Evolutionary conservation across 768 basidiomycete species (phyloP).

Genomic region (Suillus alpinus): DNA sequence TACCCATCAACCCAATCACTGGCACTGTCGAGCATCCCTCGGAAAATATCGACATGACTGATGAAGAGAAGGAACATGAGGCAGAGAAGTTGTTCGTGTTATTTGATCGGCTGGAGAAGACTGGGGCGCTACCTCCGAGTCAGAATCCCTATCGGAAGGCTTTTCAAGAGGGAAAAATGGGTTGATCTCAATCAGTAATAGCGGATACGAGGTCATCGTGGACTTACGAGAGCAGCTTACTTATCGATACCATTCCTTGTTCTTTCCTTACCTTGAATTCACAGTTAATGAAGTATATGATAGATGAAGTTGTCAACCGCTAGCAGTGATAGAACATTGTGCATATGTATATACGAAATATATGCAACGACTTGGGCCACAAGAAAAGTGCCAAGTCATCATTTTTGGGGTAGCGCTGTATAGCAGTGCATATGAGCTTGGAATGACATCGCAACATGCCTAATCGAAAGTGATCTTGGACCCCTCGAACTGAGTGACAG

Average conservation of each 20-base stretch:
- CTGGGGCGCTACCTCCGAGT: slow-evolving; percentile 60
- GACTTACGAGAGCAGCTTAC: neutral
- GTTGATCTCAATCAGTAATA: neutral
- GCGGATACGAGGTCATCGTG: neutral
- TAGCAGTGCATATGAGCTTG: neutral
- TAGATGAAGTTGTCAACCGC: neutral
- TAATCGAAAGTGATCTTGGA: slow-evolving; percentile 48
- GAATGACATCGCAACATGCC: neutral
- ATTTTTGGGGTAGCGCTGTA: neutral
- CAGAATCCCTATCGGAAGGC: slow-evolving; percentile 76
- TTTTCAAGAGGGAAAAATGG: slow-evolving; percentile 35
- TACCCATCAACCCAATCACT: slow-evolving; percentile 80
- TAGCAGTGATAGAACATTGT: neutral
- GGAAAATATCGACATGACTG: slow-evolving; percentile 67
- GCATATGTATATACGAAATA: slow-evolving; percentile 1
- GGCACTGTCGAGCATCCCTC: slow-evolving; percentile 54
- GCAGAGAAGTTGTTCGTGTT: slow-evolving; percentile 89
- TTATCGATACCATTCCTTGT: neutral
- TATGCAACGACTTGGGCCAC: neutral
- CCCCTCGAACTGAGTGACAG: slow-evolving; percentile 49
- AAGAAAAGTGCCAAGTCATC: neutral
- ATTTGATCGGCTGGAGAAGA: slow-evolving; percentile 85
- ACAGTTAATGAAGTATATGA: neutral
- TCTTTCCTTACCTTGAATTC: neutral
- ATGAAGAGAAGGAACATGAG: slow-evolving; percentile 93